Conservation (phyloP, 2,329 filamentous ascomycete species). For the Neopestalotiopsis rosae region DNA sequence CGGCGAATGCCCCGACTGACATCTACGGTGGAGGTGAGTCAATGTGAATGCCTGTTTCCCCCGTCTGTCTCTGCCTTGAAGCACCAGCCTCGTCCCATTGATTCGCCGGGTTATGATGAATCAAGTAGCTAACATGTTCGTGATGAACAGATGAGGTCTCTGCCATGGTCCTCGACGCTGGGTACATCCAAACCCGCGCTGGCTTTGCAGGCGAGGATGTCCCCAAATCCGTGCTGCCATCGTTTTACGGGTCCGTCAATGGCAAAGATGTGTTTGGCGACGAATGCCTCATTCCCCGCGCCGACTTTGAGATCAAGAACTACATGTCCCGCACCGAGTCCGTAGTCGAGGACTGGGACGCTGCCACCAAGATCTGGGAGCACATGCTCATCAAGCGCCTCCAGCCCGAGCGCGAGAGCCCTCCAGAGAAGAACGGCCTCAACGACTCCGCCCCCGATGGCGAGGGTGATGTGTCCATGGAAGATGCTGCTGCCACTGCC, state of each 20-base stretch:
- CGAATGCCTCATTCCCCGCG: constrained; percentile 80
- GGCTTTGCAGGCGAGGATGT: constrained; percentile 98
- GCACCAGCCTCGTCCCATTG: constrained; percentile 12
- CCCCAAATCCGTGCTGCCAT: constrained; percentile 90
- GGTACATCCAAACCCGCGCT: constrained; percentile 88
- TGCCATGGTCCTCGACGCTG: constrained; percentile 93
- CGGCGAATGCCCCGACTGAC: constrained; percentile 64
- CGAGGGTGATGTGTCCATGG: constrained; percentile 66
- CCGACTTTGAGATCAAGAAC: constrained; percentile 83
- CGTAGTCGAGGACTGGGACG: constrained; percentile 96
- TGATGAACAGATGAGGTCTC: constrained; percentile 83
- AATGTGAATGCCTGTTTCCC: constrained; percentile 17
- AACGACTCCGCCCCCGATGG: constrained; percentile 69
- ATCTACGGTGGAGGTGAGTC: constrained; percentile 66
- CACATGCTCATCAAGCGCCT: constrained; percentile 88
- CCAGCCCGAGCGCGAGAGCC: constrained; percentile 74
- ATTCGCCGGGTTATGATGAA: background rate
- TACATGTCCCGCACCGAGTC: constrained; percentile 84
- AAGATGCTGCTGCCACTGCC: constrained; percentile 36
- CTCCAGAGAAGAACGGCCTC: constrained; percentile 76
- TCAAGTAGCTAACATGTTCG: constrained; percentile 20
- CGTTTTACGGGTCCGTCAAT: constrained; percentile 76
- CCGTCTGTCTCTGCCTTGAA: background rate
- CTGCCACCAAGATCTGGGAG: constrained; percentile 88
- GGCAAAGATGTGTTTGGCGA: constrained; percentile 79